Percentiles rank a stretch among this genome's conserved stretches.
phyloP scores from a whole-genome alignment of 495 filamentous ascomycete species.

The Baudoinia panamericana region DNA sequence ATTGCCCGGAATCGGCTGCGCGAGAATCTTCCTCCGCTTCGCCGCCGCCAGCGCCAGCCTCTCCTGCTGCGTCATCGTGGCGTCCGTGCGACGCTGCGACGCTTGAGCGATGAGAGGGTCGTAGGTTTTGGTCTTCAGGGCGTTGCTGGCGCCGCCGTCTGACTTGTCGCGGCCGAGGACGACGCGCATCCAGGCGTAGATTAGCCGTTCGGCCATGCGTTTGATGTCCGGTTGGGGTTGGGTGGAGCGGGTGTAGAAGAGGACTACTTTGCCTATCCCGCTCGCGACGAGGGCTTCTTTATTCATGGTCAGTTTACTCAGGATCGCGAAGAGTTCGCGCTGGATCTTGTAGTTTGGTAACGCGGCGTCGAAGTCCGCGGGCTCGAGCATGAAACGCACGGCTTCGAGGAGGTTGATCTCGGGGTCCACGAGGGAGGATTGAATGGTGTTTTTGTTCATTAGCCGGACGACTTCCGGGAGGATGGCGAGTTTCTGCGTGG shows the following conservation, averaged over 20 bases:
- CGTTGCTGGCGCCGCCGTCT: conserved; percentile 55
- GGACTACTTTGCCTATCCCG: conserved; percentile 86
- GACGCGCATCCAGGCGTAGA: conserved; percentile 93
- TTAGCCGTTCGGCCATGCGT: conserved; percentile 74
- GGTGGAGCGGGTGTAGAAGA: conserved; percentile 94
- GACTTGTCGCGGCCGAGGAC: conserved; percentile 90
- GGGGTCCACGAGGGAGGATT: conserved; percentile 71
- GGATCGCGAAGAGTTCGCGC: conserved; percentile 73
- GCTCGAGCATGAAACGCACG: conserved; percentile 94
- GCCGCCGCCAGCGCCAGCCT: conserved; percentile 36
- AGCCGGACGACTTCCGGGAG: conserved; percentile 82
- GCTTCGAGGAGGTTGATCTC: conserved; percentile 90
- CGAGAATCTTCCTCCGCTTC: conserved; percentile 56
- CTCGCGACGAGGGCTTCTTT: conserved; percentile 81
- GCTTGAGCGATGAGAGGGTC: conserved; percentile 13
- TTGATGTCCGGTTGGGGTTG: conserved; percentile 76
- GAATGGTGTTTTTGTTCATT: conserved; percentile 75
- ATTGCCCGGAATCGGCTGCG: conserved; percentile 52
- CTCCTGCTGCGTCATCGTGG: conserved; percentile 7
- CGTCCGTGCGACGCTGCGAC: conserved; percentile 11
- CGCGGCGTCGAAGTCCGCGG: conserved; percentile 69
- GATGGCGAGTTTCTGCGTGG: conserved; percentile 85
- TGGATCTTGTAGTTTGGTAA: conserved; percentile 95
- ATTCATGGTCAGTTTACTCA: conserved; percentile 69
- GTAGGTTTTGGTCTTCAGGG: conserved; percentile 43